Percentiles rank a stretch among this genome's conserved stretches.
These are phyloP conservation scores for Neolentinus lepideus DNA, from an alignment of 1,284 basidiomycete species.

Conservation along the genomic window DNA sequence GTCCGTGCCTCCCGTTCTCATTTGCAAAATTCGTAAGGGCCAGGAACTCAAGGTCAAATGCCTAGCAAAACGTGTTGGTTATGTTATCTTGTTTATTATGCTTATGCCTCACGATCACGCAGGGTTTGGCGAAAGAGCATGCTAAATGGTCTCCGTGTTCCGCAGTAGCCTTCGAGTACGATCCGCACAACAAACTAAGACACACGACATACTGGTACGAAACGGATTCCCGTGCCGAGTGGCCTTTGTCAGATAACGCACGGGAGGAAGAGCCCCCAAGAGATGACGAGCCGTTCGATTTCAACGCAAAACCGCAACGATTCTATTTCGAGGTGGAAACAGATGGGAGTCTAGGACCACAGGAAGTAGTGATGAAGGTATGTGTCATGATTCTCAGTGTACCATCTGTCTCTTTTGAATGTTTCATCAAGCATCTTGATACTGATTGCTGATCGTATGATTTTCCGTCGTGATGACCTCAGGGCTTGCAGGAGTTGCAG, in stretches of 20 bases:
- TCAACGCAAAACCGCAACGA: conserved; percentile 76
- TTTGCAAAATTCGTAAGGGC: conserved; percentile 91
- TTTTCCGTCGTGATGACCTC: conserved; percentile 3
- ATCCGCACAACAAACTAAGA: conserved; percentile 94
- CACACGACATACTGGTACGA: conserved; percentile 98
- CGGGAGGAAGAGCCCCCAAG: conserved; percentile 78
- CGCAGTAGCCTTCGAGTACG: conserved; percentile 95
- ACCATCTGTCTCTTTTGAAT: not conserved
- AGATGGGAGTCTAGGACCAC: conserved; percentile 82
- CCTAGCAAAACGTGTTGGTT: conserved; percentile 82
- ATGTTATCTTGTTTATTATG: conserved; percentile 9
- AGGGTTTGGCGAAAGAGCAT: conserved; percentile 98
- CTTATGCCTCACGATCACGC: not conserved
- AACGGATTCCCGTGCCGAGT: conserved; percentile 68
- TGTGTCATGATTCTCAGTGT: conserved; percentile 10
- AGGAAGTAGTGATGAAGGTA: conserved; percentile 85
- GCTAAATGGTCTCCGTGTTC: conserved; percentile 99
- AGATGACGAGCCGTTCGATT: conserved; percentile 83
- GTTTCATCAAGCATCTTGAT: not conserved
- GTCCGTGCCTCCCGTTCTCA: conserved; percentile 63
- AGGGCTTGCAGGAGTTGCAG: conserved; percentile 79
- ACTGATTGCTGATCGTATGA: not conserved
- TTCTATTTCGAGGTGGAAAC: conserved; percentile 93
- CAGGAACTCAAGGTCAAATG: conserved; percentile 88
- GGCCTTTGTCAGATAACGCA: conserved; percentile 75